Evolutionary conservation across 1,139 yeast species (phyloP), one percentile per base, ranked within the genome.

Genomic region (Nematodospora anomalae): DNA sequence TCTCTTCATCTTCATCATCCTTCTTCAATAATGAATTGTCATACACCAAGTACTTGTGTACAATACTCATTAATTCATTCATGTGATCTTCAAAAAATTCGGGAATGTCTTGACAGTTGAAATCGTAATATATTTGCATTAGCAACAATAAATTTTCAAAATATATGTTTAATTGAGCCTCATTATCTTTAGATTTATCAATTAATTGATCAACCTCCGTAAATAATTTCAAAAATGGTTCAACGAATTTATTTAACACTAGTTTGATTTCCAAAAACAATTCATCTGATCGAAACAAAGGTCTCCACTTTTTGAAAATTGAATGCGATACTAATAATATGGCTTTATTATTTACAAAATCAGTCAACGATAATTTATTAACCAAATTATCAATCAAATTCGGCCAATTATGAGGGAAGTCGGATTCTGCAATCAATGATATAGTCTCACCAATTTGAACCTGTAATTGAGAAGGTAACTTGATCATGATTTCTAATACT

Each of bases 81-180:
- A 92, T 64, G 57, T 94, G 79, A 60, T 94, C 98, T 62, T 94
- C 99, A 56, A 94, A 94, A 57, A 90, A 92, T 60, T 90, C 98
- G 2, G 99, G 98, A 38, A 94, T 83, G 63, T 94, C 98, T 63
- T 94, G 98, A 62, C 97, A 90, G 60, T 92, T 94, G 53, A 94
- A 79, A 59, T 94, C 99, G 55, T 81, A 88, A 58, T 86, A 94
- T 30, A 94, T 77, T 57, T 90, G 92, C 27, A 84, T 66, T 43
- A 90, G 67, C 22, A 89, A 62, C 34, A 84, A 66, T 50, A 90
- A 62, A 42, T 86, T 86, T 31, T 86, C 94, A 48, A 89, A 76
- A 36, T 83, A 72, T 4, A 81, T 61, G 31, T 55, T 60, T 42
- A 80, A 62, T 33, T 77, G 66, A 0, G 76, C 76, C 32, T 66